Evolutionary conservation across 208 protist species (phyloP).

Genomic region (Leishmania tarentolae): DNA sequence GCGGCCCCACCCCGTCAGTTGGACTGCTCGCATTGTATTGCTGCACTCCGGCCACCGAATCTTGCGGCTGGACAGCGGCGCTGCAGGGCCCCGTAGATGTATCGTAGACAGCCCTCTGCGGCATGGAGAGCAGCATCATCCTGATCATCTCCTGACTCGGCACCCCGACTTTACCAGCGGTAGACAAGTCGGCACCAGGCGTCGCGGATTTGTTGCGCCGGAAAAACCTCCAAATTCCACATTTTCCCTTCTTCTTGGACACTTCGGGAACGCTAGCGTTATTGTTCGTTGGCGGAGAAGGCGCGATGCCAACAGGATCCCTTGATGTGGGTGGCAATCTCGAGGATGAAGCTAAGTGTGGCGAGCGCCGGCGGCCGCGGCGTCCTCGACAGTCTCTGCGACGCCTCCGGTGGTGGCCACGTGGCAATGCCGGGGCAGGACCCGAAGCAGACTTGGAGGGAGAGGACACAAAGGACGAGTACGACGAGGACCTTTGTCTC

Average conservation of each 20-base stretch:
- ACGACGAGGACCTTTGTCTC: background rate
- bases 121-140: constrained; percentile 16
- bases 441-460: background rate
- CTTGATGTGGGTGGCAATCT: too few species aligned
- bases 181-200: background rate
- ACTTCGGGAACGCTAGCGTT: constrained; percentile 1
- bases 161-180: background rate
- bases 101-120: constrained; percentile 12
- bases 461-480: constrained; percentile 7
- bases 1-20: background rate
- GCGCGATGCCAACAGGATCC: background rate
- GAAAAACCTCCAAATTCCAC: constrained; percentile 20
- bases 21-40: background rate
- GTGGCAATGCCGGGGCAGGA: constrained; percentile 10
- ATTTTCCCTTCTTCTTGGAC: constrained; percentile 14
- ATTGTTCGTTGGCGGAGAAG: background rate
- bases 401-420: constrained; percentile 7
- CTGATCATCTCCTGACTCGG: background rate
- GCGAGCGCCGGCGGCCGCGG: constrained; percentile 5
- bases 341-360: background rate
- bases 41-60: constrained; percentile 4
- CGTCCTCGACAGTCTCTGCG: constrained; percentile 4
- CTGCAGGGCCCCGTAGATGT: background rate
- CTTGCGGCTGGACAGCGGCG: background rate
- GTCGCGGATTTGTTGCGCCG: constrained; percentile 18